Evolutionary conservation across 2,329 filamentous ascomycete species (phyloP).

Genomic region (Ascochyta fabae): DNA sequence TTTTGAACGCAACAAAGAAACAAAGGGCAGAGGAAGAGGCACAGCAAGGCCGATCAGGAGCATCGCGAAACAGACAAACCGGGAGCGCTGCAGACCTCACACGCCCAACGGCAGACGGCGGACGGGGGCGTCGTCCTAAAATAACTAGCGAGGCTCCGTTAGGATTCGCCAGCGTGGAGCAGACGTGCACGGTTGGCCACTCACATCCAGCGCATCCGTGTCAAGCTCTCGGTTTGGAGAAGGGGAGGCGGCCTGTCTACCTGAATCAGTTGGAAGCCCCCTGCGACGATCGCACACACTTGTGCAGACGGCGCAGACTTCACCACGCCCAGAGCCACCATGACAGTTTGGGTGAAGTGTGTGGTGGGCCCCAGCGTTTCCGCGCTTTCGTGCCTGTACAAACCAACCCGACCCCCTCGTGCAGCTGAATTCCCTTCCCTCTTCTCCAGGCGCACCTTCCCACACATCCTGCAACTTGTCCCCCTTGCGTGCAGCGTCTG

Average conservation of each 20-base stretch:
- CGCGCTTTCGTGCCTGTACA: conserved; percentile 30
- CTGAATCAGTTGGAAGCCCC: conserved; percentile 23
- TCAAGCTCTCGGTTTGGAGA: conserved; percentile 16
- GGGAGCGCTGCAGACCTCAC: conserved; percentile 20
- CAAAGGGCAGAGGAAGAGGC: conserved; percentile 2
- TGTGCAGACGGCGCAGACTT: conserved; percentile 2
- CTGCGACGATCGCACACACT: conserved; percentile 31
- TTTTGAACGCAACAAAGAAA: conserved; percentile 2
- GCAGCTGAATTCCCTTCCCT: conserved; percentile 14
- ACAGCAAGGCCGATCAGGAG: conserved; percentile 13
- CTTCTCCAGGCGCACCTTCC: conserved; percentile 24
- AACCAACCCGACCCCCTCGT: conserved; percentile 31
- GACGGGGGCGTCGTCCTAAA: conserved; percentile 28
- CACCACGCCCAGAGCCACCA: conserved; percentile 11
- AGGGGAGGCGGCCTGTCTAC: conserved; percentile 20
- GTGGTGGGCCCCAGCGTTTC: conserved; percentile 22
- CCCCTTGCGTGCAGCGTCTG: conserved; percentile 29
- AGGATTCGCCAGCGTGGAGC: conserved; percentile 11
- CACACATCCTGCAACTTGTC: conserved; percentile 22
- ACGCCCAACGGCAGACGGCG: conserved; percentile 30
- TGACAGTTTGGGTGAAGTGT: conserved; percentile 12
- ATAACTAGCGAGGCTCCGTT: conserved; percentile 26
- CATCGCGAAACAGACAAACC: conserved; percentile 28
- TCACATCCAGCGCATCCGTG: conserved; percentile 13
- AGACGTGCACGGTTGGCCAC: conserved; percentile 12